These are phyloP conservation scores for Aureobasidium melanogenum DNA, from an alignment of 2,329 filamentous ascomycete species.

Conservation along the genomic window DNA sequence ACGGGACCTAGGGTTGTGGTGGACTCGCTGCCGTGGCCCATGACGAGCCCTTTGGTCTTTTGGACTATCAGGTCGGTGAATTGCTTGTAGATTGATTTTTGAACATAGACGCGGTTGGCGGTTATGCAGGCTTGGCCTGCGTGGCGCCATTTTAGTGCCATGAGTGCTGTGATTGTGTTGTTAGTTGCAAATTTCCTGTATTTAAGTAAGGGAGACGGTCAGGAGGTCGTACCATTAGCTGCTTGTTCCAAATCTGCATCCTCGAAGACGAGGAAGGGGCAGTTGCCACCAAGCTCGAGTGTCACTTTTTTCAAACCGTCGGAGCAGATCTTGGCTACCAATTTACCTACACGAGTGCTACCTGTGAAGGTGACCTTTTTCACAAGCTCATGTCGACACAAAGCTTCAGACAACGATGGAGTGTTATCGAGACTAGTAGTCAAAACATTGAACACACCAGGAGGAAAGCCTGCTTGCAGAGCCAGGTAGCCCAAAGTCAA, in stretches of 20 bases:
- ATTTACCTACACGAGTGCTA: constrained; percentile 51
- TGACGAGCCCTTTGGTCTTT: constrained; percentile 44
- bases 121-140: constrained; percentile 58
- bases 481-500: constrained; percentile 48
- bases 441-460: constrained; percentile 53
- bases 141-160: constrained; percentile 48
- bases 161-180: constrained; percentile 25
- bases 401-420: constrained; percentile 44
- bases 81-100: constrained; percentile 52
- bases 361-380: constrained; percentile 58
- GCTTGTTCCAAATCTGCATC: constrained; percentile 54
- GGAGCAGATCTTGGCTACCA: constrained; percentile 51
- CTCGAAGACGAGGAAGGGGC: constrained; percentile 56
- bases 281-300: constrained; percentile 56
- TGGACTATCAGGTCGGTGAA: constrained; percentile 49
- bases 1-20: constrained; percentile 52
- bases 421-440: constrained; percentile 51
- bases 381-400: constrained; percentile 48
- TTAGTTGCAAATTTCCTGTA: too few relatives aligned
- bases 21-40: constrained; percentile 53
- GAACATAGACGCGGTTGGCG: constrained; percentile 57
- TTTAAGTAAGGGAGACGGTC: too few relatives aligned
- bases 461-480: constrained; percentile 46
- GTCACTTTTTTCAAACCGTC: constrained; percentile 57
- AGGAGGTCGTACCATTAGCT: constrained; percentile 30